Evolutionary conservation across 2,329 filamentous ascomycete species (phyloP).

Genomic region (Zymoseptoria ardabiliae): DNA sequence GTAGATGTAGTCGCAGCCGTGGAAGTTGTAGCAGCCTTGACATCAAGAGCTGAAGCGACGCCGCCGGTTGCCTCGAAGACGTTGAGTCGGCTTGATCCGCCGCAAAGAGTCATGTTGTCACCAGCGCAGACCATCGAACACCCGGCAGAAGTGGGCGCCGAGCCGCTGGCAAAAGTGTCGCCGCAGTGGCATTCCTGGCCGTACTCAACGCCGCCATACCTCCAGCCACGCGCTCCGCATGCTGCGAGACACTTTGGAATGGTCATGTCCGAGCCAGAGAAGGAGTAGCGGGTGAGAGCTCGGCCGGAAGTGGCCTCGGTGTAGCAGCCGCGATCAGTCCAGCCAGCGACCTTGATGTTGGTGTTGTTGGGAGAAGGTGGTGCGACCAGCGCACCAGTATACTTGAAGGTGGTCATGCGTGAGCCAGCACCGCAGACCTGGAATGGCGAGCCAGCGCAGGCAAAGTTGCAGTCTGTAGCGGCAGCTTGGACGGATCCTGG

Average conservation of each 20-base stretch:
- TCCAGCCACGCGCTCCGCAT: slow-evolving; percentile 17
- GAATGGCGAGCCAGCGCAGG: slow-evolving; percentile 18
- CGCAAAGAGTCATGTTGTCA: slow-evolving; percentile 21
- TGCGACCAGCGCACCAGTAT: neutral
- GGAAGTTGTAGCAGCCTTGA: neutral
- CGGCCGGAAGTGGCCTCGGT: slow-evolving; percentile 14
- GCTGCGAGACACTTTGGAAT: slow-evolving; percentile 33
- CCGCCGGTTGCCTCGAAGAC: neutral
- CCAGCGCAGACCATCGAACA: slow-evolving; percentile 24
- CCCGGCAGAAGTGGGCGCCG: slow-evolving; percentile 3
- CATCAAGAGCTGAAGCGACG: neutral
- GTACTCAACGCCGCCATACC: slow-evolving; percentile 33
- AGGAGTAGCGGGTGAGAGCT: slow-evolving; percentile 21
- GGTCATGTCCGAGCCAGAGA: slow-evolving; percentile 30
- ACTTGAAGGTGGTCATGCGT: slow-evolving; percentile 6
- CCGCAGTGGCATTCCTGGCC: slow-evolving; percentile 19
- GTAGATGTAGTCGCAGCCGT: neutral
- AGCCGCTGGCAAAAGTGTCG: slow-evolving; percentile 6
- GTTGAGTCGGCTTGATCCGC: slow-evolving; percentile 12
- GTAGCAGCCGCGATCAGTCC: neutral
- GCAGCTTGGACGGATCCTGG: slow-evolving; percentile 1
- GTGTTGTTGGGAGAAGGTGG: neutral
- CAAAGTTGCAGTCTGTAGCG: slow-evolving; percentile 18
- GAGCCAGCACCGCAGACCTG: slow-evolving; percentile 22
- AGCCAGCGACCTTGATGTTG: neutral